Conservation (phyloP, 805 yeast genomes). For the Tetrapisispora pingtungensis region DNA sequence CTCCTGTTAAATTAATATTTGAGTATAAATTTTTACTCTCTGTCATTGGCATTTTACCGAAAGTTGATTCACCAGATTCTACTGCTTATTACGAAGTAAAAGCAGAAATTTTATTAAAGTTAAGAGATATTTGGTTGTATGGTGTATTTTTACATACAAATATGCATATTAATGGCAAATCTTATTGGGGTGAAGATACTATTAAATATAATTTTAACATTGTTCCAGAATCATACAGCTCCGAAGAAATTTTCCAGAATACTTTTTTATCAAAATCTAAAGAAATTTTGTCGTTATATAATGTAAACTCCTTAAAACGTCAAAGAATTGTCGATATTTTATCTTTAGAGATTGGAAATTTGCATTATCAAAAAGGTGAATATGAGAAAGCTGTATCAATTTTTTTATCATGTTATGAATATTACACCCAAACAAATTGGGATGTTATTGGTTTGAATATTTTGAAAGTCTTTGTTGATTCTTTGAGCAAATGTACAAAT, state of each 20-base stretch:
- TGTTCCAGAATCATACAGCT: slow-evolving; percentile 9
- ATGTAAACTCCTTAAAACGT: slow-evolving; percentile 27
- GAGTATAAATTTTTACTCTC: slow-evolving; percentile 14
- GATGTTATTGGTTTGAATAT: slow-evolving; percentile 54
- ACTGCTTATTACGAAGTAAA: slow-evolving; percentile 19
- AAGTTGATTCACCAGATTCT: slow-evolving; percentile 2
- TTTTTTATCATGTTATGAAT: slow-evolving; percentile 57
- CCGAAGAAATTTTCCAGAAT: slow-evolving; percentile 19
- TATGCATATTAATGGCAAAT: slow-evolving; percentile 10
- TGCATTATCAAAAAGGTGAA: slow-evolving; percentile 49
- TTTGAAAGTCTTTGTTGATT: slow-evolving; percentile 56
- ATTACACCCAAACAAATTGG: slow-evolving; percentile 69
- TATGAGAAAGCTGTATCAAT: slow-evolving; percentile 53
- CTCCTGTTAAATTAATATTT: slow-evolving; percentile 14
- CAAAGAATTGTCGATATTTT: slow-evolving; percentile 62
- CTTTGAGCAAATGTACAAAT: slow-evolving; percentile 36
- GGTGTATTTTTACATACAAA: slow-evolving; percentile 13
- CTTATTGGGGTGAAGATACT: slow-evolving; percentile 2
- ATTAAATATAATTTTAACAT: slow-evolving; percentile 8
- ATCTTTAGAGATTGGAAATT: slow-evolving; percentile 67
- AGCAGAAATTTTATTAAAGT: slow-evolving; percentile 34
- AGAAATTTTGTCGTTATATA: slow-evolving; percentile 14
- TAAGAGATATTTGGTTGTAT: slow-evolving; percentile 32
- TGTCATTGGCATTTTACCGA: slow-evolving; percentile 7
- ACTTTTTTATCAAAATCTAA: slow-evolving; percentile 47